Base-by-base conservation (phyloP, 768 basidiomycete species). In the Collybia sp. region DNA sequence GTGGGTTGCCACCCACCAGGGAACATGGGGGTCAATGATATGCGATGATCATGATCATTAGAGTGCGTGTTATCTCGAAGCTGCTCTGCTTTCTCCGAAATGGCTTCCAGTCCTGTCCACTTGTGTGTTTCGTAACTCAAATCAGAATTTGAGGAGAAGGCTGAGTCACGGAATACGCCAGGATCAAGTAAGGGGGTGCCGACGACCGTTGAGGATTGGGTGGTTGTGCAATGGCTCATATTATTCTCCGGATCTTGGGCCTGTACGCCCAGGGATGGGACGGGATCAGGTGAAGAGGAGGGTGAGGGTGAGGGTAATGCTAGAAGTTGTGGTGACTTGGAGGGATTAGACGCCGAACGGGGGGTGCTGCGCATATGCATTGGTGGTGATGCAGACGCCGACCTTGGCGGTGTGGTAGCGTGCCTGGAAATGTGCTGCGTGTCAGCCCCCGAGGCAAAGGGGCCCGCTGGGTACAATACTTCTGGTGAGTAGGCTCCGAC, bases 91-190 rank as follows among this genome's bases (percentile, higher is more conserved):
- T 37, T 37, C 35, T 37, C n/a, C 35, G 17, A n/a, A 37, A n/a
- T 13, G n/a, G 35, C 45, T 16, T 37, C 48, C 0, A 17, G 40
- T 3, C 82, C 83, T 5, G 76, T 77, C 83, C 82, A 86, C 44
- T 77, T 75, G 43, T 82, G 79, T 35, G 79, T 67, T 30, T 85
- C 76, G 12, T 62, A 63, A 43, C 67, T 73, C 43, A 63, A 62
- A 32, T 67, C 75, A 41, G 67, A 76, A 41, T 60, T 69, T 34
- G 63, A 63, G 13, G 83, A 83, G 53, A 83, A 73, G 5, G 72
- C 75, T 20, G 86, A 86, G 55, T 86, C 83, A 40, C 85, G 73
- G 62, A 85, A 87, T 20, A 75, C 74, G 16, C 72, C 74, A 13
- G 80, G 67, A 32, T 77, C 71, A 9, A 87, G 74, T 30, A 85